Conservation (phyloP, 2,329 filamentous ascomycete genomes). For the Didymosphaeria variabile region DNA sequence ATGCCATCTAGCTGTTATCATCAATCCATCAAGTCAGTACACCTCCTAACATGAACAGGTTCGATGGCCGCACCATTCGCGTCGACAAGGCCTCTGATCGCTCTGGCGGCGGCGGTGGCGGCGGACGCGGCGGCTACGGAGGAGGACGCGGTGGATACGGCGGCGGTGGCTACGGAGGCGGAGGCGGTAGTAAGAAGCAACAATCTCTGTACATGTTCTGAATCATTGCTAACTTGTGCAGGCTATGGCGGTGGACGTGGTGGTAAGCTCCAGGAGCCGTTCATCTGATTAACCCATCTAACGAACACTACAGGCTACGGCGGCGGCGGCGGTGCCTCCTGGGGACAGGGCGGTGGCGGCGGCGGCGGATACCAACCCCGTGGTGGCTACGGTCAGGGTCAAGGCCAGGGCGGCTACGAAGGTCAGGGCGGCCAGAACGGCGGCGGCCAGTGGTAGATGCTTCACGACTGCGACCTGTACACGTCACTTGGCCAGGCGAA, state of each 20-base stretch:
- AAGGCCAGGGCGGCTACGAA: conserved; percentile 33
- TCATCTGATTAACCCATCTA: conserved; percentile 9
- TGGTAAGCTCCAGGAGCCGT: conserved; percentile 22
- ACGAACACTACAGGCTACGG: conserved; percentile 30
- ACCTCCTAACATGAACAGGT: conserved; percentile 62
- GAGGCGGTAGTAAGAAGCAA: conserved; percentile 15
- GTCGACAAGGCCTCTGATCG: conserved; percentile 94
- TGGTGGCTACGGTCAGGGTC: conserved; percentile 32
- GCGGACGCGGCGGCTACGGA: conserved; percentile 41
- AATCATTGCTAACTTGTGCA: conserved; percentile 5
- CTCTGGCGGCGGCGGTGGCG: conserved; percentile 59
- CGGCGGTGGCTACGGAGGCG: conserved; percentile 23
- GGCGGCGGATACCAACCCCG: conserved; percentile 33
- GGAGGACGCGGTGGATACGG: conserved; percentile 36
- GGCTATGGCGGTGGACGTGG: conserved; percentile 30
- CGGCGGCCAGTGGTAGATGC: conserved; percentile 41
- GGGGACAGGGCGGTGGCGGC: conserved; percentile 35
- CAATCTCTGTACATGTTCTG: neutral
- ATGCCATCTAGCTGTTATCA: neutral
- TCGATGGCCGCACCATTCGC: conserved; percentile 92
- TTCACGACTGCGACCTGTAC: conserved; percentile 4
- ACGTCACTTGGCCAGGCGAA: conserved; percentile 2
- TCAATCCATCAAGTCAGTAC: neutral
- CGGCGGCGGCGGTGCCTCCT: conserved; percentile 33
- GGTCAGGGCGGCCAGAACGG: conserved; percentile 42